Evolutionary conservation across 2,329 filamentous ascomycete species (phyloP).

Genomic region (Phyllosticta ampelicida): DNA sequence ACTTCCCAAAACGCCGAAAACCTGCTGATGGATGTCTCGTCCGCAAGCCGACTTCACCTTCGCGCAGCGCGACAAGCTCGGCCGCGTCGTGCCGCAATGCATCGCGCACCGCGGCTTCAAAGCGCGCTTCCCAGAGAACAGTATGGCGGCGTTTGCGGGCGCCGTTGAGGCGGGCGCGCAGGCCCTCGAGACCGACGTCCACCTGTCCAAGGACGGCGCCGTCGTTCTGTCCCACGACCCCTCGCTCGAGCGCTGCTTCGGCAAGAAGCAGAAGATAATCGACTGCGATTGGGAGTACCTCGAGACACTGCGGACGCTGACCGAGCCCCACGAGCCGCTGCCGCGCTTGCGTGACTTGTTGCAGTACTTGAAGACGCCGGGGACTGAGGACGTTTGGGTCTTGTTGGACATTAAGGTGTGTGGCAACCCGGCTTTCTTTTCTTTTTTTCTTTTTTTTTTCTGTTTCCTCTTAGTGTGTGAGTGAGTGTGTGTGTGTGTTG

Average conservation of each 20-base stretch:
- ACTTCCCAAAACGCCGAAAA: neutral
- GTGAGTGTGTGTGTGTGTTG: too few species aligned
- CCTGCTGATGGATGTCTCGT: neutral
- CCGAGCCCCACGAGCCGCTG: constrained; percentile 59
- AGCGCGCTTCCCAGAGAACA: constrained; percentile 72
- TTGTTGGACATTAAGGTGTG: constrained; percentile 78
- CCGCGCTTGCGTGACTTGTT: constrained; percentile 65
- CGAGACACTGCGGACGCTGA: constrained; percentile 54
- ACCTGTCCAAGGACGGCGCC: constrained; percentile 69
- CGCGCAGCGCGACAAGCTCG: constrained; percentile 22
- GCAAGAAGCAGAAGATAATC: constrained; percentile 57
- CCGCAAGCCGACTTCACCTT: constrained; percentile 23
- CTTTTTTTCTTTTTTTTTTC: too few species aligned
- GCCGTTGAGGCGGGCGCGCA: constrained; percentile 66
- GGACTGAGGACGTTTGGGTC: constrained; percentile 61
- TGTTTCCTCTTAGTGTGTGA: too few species aligned
- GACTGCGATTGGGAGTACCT: constrained; percentile 71
- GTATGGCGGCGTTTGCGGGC: constrained; percentile 63
- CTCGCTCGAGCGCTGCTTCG: constrained; percentile 71
- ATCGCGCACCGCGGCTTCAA: constrained; percentile 76
- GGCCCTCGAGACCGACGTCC: constrained; percentile 81
- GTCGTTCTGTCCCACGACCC: constrained; percentile 79
- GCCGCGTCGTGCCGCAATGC: constrained; percentile 49
- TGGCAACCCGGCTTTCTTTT: neutral
- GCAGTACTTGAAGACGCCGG: constrained; percentile 55